These are phyloP conservation scores for Picea mariana DNA, from an alignment of 83 land plant genomes.

Conservation along the genomic window DNA sequence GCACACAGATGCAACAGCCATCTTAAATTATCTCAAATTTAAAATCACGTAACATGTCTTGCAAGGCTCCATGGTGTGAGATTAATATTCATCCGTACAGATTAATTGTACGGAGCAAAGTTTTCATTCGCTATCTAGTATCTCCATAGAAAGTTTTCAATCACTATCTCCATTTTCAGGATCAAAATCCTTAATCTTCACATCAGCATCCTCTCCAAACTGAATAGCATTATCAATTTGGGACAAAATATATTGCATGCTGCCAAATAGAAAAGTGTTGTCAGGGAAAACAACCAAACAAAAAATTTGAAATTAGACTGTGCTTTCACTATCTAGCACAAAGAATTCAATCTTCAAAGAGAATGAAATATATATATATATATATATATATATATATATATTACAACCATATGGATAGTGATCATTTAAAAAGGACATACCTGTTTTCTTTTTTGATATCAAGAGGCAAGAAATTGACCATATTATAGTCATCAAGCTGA, in stretches of 20 bases:
- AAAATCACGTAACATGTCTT: too few species aligned
- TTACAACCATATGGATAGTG: neutral
- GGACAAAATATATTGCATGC: slow-evolving; percentile 78
- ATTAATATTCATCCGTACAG: too few species aligned
- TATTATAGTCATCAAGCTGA: slow-evolving; percentile 93
- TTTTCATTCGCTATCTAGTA: too few species aligned
- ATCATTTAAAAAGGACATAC: slow-evolving; percentile 32
- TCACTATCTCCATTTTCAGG: slow-evolving; percentile 40
- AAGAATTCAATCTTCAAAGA: neutral
- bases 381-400: neutral
- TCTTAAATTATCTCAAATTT: too few species aligned
- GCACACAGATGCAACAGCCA: too few species aligned
- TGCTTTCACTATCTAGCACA: neutral
- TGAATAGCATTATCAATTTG: slow-evolving; percentile 90
- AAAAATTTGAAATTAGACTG: too few species aligned
- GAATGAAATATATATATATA: neutral
- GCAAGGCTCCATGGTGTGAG: too few species aligned
- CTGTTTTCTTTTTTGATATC: slow-evolving; percentile 91
- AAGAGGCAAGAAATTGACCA: slow-evolving; percentile 96
- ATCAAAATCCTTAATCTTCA: slow-evolving; percentile 90
- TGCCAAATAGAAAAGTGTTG: slow-evolving; percentile 31
- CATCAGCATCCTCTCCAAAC: slow-evolving; percentile 96
- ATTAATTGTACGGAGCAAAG: too few species aligned
- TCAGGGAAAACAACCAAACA: neutral
- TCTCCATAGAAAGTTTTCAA: neutral